A percentile compares a stretch with the other conserved stretches of the same genome.
Evolutionary conservation across 805 yeast genomes (phyloP).

Genomic region (Metschnikowia kofuensis): DNA sequence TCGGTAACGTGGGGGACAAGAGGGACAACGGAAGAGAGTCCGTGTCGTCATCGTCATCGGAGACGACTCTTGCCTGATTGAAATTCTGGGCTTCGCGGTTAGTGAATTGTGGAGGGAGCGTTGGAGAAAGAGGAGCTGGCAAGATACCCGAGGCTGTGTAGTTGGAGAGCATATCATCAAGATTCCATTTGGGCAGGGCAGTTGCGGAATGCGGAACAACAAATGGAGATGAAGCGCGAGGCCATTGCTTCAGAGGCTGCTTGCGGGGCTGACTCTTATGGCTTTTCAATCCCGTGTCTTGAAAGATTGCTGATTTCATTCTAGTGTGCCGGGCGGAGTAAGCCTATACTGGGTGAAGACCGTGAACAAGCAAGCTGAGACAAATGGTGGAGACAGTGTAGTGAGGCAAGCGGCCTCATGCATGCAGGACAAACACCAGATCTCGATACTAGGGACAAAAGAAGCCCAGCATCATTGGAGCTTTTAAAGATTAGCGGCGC

Average conservation of each 20-base stretch:
- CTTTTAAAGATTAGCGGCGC: too few species aligned
- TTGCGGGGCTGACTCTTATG: conserved; percentile 12
- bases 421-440: too few species aligned
- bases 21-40: conserved; percentile 30
- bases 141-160: conserved; percentile 32
- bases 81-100: not conserved
- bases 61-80: not conserved
- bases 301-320: conserved; percentile 22
- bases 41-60: conserved; percentile 16
- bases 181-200: conserved; percentile 27
- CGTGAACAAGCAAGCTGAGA: not conserved
- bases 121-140: conserved; percentile 41
- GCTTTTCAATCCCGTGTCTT: conserved; percentile 10
- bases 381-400: too few species aligned
- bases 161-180: conserved; percentile 36
- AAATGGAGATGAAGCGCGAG: conserved; percentile 14
- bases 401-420: too few species aligned
- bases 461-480: too few species aligned
- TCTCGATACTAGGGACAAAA: too few species aligned
- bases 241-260: conserved; percentile 7
- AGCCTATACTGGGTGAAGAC: too few species aligned
- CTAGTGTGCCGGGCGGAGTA: not conserved
- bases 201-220: conserved; percentile 5
- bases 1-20: conserved; percentile 34
- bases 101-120: conserved; percentile 28